These are phyloP conservation scores for Claviceps citrina DNA, from an alignment of 2,329 filamentous ascomycete genomes.

Conservation along the genomic window DNA sequence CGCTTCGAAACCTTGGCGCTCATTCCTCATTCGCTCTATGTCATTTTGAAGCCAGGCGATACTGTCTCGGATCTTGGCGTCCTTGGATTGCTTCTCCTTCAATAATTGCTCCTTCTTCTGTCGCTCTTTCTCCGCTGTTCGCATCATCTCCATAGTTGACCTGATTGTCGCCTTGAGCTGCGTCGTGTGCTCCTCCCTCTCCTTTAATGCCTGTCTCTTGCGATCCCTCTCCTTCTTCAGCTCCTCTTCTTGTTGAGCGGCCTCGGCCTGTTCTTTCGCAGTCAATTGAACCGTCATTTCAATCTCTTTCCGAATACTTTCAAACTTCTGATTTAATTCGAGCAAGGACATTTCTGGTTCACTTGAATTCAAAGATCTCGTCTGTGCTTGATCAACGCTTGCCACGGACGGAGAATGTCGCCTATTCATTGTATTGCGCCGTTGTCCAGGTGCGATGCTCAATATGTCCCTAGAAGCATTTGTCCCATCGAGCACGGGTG, in stretches of 20 bases:
- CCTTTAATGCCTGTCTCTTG: conserved; percentile 61
- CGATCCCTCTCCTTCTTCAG: conserved; percentile 65
- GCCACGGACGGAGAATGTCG: conserved; percentile 60
- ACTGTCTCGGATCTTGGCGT: conserved; percentile 54
- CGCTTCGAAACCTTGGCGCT: conserved; percentile 36
- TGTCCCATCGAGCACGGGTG: conserved; percentile 44
- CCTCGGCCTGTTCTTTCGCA: conserved; percentile 56
- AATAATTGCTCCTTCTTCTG: conserved; percentile 60
- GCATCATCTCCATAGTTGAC: conserved; percentile 65
- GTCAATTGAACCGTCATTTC: conserved; percentile 62
- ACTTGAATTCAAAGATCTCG: conserved; percentile 29
- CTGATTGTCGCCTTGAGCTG: conserved; percentile 71
- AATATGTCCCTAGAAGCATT: conserved; percentile 46
- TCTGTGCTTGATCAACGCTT: conserved; percentile 34
- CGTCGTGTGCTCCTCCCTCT: conserved; percentile 81
- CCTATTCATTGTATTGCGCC: conserved; percentile 47
- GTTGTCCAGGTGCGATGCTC: conserved; percentile 29
- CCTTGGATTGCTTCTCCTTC: conserved; percentile 52
- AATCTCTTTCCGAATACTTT: conserved; percentile 66
- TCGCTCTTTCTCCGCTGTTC: conserved; percentile 62
- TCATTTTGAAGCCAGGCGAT: conserved; percentile 53
- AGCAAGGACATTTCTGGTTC: conserved; percentile 54
- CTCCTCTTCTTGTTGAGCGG: conserved; percentile 47
- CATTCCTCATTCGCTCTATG: conserved; percentile 41
- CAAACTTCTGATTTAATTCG: conserved; percentile 67